These are phyloP conservation scores for Ophiosphaerella narmari DNA, from an alignment of 2,329 filamentous ascomycete species.

Conservation along the genomic window DNA sequence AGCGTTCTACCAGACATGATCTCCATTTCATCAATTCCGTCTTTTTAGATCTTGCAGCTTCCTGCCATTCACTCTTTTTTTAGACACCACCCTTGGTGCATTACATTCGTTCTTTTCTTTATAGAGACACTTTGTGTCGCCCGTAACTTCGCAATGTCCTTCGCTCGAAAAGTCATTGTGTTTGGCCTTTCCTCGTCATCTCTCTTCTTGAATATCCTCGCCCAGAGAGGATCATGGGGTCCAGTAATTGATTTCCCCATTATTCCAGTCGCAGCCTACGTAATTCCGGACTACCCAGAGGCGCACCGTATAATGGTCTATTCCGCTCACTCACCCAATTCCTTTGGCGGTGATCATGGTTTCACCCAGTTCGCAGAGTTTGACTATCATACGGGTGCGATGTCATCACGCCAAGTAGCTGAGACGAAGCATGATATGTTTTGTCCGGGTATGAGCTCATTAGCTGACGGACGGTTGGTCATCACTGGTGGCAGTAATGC, in stretches of 20 bases:
- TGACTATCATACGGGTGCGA: slow-evolving; percentile 14
- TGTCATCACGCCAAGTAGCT: slow-evolving; percentile 18
- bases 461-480: slow-evolving; percentile 19
- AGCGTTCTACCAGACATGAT: background rate
- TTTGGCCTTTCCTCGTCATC: background rate
- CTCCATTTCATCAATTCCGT: background rate
- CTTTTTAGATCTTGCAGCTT: background rate
- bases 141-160: background rate
- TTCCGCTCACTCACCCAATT: slow-evolving; percentile 17
- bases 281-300: slow-evolving; percentile 24
- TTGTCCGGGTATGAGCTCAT: slow-evolving; percentile 23
- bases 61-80: background rate
- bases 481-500: slow-evolving; percentile 26
- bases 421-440: slow-evolving; percentile 30
- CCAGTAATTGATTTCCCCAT: slow-evolving; percentile 22
- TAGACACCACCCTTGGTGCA: background rate
- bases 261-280: slow-evolving; percentile 26
- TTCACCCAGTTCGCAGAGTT: slow-evolving; percentile 26
- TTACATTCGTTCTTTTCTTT: background rate
- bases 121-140: background rate
- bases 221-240: slow-evolving; percentile 17
- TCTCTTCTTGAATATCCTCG: slow-evolving; percentile 3
- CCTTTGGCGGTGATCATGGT: slow-evolving; percentile 17
- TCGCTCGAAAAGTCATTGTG: background rate
- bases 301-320: slow-evolving; percentile 22